Evolutionary conservation across 164 flowering plant genomes (phyloP).

Genomic region (Kalanchoe fedtschenkoi): DNA sequence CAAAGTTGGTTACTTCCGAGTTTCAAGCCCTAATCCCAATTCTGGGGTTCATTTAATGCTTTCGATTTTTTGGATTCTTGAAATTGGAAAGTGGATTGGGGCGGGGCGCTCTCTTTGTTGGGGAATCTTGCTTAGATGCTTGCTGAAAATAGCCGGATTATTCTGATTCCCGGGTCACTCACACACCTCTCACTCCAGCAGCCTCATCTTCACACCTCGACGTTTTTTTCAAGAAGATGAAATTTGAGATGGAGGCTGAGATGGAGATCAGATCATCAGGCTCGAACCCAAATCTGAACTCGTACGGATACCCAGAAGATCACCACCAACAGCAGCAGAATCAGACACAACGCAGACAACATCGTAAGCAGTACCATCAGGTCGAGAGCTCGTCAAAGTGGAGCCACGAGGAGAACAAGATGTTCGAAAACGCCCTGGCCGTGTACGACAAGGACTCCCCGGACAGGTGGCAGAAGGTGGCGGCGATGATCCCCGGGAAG

Average conservation of each 20-base stretch:
- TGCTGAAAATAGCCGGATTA: background rate
- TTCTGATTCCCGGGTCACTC: background rate
- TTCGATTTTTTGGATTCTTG: background rate
- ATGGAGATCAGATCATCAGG: slow-evolving; percentile 26
- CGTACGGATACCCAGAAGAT: background rate
- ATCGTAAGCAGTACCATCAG: background rate
- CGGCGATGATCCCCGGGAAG: slow-evolving; percentile 56
- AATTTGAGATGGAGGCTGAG: slow-evolving; percentile 20
- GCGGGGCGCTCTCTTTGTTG: background rate
- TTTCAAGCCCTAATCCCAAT: background rate
- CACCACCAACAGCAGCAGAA: background rate
- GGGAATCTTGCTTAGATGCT: background rate
- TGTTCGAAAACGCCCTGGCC: slow-evolving; percentile 56
- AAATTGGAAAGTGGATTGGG: background rate
- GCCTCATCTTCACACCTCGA: too few species aligned
- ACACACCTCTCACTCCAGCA: background rate
- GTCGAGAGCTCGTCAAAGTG: slow-evolving; percentile 17
- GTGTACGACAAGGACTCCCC: slow-evolving; percentile 46
- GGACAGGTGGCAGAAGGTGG: slow-evolving; percentile 55
- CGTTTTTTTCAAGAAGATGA: slow-evolving; percentile 11
- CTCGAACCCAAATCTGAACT: background rate
- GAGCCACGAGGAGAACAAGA: slow-evolving; percentile 58
- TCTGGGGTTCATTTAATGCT: background rate
- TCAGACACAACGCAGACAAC: background rate
- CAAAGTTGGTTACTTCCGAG: background rate